Percentiles rank a stretch among this genome's conserved stretches.
Conservation (phyloP, 2,329 filamentous ascomycete genomes). For the Magnaporthiopsis rhizophila region DNA sequence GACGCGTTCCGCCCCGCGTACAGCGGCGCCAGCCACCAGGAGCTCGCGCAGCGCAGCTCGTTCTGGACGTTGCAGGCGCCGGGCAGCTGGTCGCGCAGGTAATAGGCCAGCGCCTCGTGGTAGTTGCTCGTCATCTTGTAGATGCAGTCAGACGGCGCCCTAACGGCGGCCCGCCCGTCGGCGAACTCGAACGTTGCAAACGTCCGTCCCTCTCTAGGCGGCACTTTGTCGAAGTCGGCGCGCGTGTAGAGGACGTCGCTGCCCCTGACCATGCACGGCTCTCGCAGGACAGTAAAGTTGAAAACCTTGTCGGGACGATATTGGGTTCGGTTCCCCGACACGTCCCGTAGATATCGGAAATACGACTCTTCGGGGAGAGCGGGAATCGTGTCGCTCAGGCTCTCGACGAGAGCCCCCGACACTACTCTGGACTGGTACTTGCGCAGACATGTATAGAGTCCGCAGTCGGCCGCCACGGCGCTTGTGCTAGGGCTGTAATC, state of each 20-base stretch:
- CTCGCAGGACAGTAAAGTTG: conserved; percentile 1
- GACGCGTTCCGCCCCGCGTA: conserved; percentile 5
- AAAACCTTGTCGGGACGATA: too few relatives aligned
- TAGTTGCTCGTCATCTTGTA: neutral
- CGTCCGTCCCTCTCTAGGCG: neutral
- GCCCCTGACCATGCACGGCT: conserved; percentile 1
- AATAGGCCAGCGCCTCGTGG: neutral
- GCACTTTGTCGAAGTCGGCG: neutral
- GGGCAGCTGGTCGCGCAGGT: neutral
- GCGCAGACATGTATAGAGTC: conserved; percentile 1
- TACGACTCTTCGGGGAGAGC: neutral
- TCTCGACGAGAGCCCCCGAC: neutral
- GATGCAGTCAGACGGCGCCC: conserved; percentile 1
- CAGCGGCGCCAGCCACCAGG: conserved; percentile 2
- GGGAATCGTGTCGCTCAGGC: neutral
- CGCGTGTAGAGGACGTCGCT: neutral
- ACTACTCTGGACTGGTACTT: neutral
- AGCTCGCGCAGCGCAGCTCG: neutral
- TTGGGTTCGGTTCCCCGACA: too few relatives aligned
- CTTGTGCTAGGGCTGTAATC: neutral
- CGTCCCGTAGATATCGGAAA: too few relatives aligned
- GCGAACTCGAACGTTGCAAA: neutral
- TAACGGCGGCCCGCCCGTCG: neutral
- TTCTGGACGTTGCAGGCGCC: neutral
- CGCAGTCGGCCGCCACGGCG: neutral